Base-by-base conservation (phyloP, 1,139 yeast genomes). In the Candida sp. region DNA sequence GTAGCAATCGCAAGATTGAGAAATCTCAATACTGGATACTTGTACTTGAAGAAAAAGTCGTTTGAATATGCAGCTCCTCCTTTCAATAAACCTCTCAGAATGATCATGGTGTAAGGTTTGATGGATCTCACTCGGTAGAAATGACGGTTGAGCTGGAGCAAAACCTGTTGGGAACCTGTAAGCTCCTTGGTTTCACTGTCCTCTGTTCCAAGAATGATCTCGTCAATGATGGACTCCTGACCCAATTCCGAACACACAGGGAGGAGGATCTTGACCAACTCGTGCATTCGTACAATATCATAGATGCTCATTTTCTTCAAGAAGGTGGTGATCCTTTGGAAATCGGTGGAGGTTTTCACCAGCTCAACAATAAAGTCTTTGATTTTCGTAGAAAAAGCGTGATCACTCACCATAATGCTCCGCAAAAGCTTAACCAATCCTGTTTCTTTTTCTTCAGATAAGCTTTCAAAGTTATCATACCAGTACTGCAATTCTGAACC, bases 1-100 rank as follows among this genome's bases (percentile, higher is more conserved):
- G 56, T 56, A 17, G 63, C 56, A 5, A 69, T 53, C 51, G 63
- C 57, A 7, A 58, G 59, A 17, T 53, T 58, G n/a, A 71, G 54
- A 34, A 56, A 57, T 5, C 46, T 30, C 30, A 53, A 45, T 0
- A 59, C 49, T 5, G 44, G 45, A 8, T 26, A 7, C 25, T 50
- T 44, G 42, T 58, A 58, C n/a, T 39, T 44, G 5, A 46, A 33
- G 28, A 48, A 41, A 8, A 46, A 42, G 5, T 22, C 47, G 44
- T 44, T 43, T 0, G 48, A 30, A 12, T 37, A 44, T 35, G 54
- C 42, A 3, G 54, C 41, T 30, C 46, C 48, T 3, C 43, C 51
- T 3, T 42, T 28, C 22, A 48, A 23, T 35, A 62, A 48, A 8
- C 51, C 54, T 25, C 39, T 38, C 48, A 49, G 49, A 2, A 53